Evolutionary conservation across 495 filamentous ascomycete genomes (phyloP).

Genomic region (Aspergillus sparsus): DNA sequence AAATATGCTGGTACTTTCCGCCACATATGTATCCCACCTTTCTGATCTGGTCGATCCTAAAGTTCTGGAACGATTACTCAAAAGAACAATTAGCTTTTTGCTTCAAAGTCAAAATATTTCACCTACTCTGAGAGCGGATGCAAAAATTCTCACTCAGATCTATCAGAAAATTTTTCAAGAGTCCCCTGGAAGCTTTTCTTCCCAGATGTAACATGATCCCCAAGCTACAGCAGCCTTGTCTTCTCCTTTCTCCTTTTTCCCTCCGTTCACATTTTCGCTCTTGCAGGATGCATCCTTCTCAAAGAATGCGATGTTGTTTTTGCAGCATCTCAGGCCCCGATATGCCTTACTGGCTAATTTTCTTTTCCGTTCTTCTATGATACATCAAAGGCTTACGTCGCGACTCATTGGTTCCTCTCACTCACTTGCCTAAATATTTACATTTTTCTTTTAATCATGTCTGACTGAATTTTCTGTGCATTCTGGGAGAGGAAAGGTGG

Average conservation of each 20-base stretch:
- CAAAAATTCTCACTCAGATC: constrained; percentile 64
- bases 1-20: constrained; percentile 85
- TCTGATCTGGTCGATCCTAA: constrained; percentile 50
- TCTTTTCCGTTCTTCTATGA: constrained; percentile 19
- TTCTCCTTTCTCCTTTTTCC: background rate
- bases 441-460: constrained; percentile 9
- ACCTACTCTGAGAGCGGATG: constrained; percentile 65
- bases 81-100: constrained; percentile 72
- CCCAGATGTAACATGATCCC: background rate
- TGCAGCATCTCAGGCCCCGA: too few species aligned
- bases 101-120: constrained; percentile 60
- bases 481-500: constrained; percentile 14
- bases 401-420: constrained; percentile 14
- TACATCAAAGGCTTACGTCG: constrained; percentile 17
- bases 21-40: constrained; percentile 67
- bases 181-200: constrained; percentile 26
- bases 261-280: background rate
- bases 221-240: background rate
- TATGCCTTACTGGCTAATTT: background rate
- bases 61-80: constrained; percentile 50
- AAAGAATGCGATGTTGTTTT: background rate
- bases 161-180: constrained; percentile 53
- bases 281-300: constrained; percentile 10
- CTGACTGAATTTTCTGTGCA: constrained; percentile 12
- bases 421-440: constrained; percentile 15